Evolutionary conservation across 805 yeast species (phyloP).

Genomic region (Cyberlindnera meyerae): DNA sequence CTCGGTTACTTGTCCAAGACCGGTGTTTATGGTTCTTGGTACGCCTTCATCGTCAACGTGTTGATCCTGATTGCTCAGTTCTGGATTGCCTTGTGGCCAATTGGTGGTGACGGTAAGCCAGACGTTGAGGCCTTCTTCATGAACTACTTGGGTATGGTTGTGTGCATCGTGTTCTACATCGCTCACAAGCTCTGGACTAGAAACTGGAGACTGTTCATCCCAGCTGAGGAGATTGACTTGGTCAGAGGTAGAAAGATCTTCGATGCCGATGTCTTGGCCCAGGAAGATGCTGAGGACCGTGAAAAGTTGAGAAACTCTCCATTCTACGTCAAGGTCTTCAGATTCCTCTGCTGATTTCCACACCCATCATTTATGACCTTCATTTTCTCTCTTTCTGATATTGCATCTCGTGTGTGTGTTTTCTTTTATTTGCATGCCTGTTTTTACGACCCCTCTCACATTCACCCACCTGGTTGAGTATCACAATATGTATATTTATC

Average conservation of each 20-base stretch:
- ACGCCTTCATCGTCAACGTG: conserved; percentile 43
- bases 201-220: conserved; percentile 31
- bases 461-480: too few species aligned
- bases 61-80: conserved; percentile 55
- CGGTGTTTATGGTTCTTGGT: conserved; percentile 50
- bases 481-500: too few species aligned
- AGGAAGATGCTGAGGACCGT: conserved; percentile 35
- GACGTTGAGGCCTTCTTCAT: conserved; percentile 44
- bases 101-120: conserved; percentile 37
- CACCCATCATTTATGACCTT: neutral
- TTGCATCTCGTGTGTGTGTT: too few species aligned
- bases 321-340: conserved; percentile 16
- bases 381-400: neutral
- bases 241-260: conserved; percentile 42
- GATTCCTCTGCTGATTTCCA: conserved; percentile 26
- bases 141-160: conserved; percentile 45
- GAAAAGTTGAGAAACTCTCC: conserved; percentile 21
- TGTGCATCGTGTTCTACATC: conserved; percentile 40
- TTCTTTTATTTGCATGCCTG: too few species aligned
- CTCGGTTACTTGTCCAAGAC: conserved; percentile 48
- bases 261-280: conserved; percentile 36
- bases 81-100: conserved; percentile 62
- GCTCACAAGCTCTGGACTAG: conserved; percentile 46
- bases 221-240: conserved; percentile 39
- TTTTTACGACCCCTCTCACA: too few species aligned